Evolutionary conservation across 345 rosid species (phyloP).

Genomic region (Eucalyptus paniculata): DNA sequence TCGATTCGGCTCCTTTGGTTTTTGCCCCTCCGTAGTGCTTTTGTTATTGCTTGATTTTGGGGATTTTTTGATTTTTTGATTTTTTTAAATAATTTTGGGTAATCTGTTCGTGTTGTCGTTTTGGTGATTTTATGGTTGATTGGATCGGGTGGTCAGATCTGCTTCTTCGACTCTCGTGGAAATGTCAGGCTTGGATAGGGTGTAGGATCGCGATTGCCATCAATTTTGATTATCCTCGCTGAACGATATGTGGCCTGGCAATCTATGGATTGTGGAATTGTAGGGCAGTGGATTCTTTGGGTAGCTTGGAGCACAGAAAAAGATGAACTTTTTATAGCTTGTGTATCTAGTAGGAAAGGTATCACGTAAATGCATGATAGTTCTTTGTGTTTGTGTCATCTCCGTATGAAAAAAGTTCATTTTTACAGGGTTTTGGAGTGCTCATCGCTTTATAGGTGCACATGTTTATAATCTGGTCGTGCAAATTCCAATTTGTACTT

Average conservation of each 20-base stretch:
- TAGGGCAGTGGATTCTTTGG: background rate
- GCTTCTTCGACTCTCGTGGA: background rate
- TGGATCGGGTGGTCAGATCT: background rate
- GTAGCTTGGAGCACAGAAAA: background rate
- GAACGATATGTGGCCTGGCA: background rate
- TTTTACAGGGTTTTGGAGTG: background rate
- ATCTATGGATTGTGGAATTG: background rate
- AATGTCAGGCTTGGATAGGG: background rate
- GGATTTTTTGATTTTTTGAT: background rate
- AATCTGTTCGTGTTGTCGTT: background rate
- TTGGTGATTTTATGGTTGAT: background rate
- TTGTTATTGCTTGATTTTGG: background rate
- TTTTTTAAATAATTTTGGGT: background rate
- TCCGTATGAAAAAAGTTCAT: background rate
- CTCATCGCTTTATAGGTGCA: background rate
- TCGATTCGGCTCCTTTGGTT: background rate
- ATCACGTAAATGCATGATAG: background rate
- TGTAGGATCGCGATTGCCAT: background rate
- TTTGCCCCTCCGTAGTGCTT: background rate
- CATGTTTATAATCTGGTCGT: background rate
- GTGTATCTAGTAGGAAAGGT: background rate
- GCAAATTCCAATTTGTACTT: background rate
- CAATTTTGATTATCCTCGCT: background rate
- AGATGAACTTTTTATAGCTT: background rate
- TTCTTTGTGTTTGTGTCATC: background rate